Base-by-base conservation (phyloP, 306 rosid genomes). In the Amphicarpaea edgeworthii region DNA sequence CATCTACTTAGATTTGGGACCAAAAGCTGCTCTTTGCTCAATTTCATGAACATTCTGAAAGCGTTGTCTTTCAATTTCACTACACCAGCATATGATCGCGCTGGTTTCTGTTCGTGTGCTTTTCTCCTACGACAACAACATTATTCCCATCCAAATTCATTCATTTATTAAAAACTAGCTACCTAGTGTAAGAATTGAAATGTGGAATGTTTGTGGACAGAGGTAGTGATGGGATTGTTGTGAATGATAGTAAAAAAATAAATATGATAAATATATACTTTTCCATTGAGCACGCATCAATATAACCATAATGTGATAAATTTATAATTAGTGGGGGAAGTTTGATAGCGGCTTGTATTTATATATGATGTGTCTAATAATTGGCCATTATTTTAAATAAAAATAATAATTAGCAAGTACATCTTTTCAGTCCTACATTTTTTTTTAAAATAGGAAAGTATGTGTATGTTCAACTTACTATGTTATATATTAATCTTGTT, bases 1-100 rank as follows among this genome's bases (percentile, higher is more conserved):
- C 77, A 80, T 70, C 79, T 81, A 72, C 83, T 65, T 30, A 59
- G 68, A 77, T 77, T 76, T 68, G 82, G 86, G 77, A 34, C 80
- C 79, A 79, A 79, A 83, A 28, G 72, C 20, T 75, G 79, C 47
- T 66, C 45, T 76, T 70, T 58, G 77, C 79, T 71, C 81, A 28
- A 76, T 76, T 75, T 67, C 74, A 75, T 30, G 81, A 85, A 83
- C 72, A 51, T 78, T 79, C 42, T 59, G 6, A 30, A 19, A 72
- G 73, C 60, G 46, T 75, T 63, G 42, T 68, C 85, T 82, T 79
- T 74, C 83, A 68, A 73, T 72, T 75, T 79, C 84, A 72, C 46
- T 62, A 76, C 67, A 75, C 75, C 53, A 69, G 41, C 73, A 65
- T n/a, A n/a, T 59, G 59, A 70, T 65, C 11, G 30, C 68, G 37